Conservation (phyloP, 495 filamentous ascomycete genomes). For the Neurospora sp. region DNA sequence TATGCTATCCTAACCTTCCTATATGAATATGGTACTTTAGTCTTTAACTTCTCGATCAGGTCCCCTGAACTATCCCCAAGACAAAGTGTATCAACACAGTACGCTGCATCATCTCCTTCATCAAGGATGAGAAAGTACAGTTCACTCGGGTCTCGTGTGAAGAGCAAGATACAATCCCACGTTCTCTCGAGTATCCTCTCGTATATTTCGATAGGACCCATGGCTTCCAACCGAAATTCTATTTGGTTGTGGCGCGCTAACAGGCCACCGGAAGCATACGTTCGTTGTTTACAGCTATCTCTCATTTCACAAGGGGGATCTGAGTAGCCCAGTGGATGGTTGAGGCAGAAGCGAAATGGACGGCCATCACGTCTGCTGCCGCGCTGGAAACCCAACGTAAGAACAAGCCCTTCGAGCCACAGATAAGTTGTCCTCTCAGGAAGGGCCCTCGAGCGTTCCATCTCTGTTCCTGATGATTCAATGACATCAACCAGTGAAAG, state of each 20-base stretch:
- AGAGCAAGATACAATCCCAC: background rate
- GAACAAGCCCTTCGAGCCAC: background rate
- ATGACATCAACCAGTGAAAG: too few species aligned
- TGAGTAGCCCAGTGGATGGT: background rate
- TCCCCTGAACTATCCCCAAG: rapidly evolving
- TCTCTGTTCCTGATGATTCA: rapidly evolving
- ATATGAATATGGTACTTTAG: rapidly evolving
- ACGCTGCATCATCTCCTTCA: background rate
- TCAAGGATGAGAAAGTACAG: background rate
- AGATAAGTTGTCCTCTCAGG: background rate
- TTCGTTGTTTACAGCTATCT: too few species aligned
- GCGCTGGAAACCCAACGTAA: background rate
- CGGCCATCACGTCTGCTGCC: rapidly evolving
- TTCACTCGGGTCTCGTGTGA: too few species aligned
- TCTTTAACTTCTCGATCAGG: background rate
- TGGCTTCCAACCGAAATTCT: background rate
- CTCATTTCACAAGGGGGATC: too few species aligned
- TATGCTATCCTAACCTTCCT: background rate
- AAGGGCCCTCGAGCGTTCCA: background rate
- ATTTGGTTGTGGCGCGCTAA: too few species aligned
- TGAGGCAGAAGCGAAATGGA: background rate
- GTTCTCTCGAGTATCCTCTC: too few species aligned
- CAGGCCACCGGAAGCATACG: too few species aligned
- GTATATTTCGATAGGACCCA: too few species aligned
- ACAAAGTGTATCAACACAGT: background rate